Percentiles rank a stretch among this genome's conserved stretches.
These are phyloP conservation scores for Bipolaris cookei DNA, from an alignment of 2,329 filamentous ascomycete species.

Conservation along the genomic window DNA sequence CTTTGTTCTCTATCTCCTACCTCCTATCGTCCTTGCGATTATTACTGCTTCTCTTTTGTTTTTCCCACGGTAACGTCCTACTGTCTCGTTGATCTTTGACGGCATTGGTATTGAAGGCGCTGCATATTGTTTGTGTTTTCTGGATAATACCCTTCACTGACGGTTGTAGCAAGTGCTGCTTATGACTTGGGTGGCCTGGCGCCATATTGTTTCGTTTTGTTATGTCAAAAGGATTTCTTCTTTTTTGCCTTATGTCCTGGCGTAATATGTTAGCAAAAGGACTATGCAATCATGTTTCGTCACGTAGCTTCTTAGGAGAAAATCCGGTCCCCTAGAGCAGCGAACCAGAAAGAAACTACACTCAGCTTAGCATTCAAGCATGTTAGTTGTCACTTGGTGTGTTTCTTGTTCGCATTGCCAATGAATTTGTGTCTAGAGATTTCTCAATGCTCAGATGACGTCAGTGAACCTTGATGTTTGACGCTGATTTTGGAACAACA, in stretches of 20 bases:
- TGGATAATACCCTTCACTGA: slow-evolving; percentile 6
- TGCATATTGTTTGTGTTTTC: not conserved
- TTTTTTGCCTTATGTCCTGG: not conserved
- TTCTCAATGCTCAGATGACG: no score
- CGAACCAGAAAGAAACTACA: no score
- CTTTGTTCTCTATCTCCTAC: not conserved
- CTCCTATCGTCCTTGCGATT: not conserved
- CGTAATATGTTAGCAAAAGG: not conserved
- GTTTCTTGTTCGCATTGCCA: no score
- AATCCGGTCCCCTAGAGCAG: no score
- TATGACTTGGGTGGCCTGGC: not conserved
- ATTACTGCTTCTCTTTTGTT: not conserved
- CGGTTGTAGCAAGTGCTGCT: slow-evolving; percentile 9
- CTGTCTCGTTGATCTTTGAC: not conserved
- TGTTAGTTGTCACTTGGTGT: no score
- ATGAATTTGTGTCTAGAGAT: no score
- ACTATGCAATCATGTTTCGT: not conserved
- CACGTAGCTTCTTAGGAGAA: not conserved
- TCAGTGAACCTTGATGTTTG: no score
- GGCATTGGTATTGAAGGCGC: not conserved
- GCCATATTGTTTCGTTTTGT: not conserved
- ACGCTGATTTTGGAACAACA: no score
- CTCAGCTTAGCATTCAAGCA: no score
- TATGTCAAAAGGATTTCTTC: not conserved
- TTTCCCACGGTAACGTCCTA: not conserved